These are phyloP conservation scores for Pleurotus pulmonarius DNA, from an alignment of 768 basidiomycete genomes.

Conservation along the genomic window DNA sequence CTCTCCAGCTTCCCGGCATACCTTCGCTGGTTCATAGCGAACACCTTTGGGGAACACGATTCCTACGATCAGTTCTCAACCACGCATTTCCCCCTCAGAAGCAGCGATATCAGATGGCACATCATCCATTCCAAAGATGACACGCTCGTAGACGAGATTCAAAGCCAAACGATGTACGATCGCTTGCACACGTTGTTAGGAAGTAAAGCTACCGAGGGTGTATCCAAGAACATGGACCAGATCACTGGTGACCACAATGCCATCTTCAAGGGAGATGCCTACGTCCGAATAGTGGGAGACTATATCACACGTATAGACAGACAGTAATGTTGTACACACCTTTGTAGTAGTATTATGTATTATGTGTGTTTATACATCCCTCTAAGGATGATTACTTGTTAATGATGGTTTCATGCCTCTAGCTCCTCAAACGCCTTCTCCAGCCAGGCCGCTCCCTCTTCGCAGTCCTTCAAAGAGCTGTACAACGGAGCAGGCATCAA, in stretches of 20 bases:
- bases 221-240: slow-evolving; percentile 31
- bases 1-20: slow-evolving; percentile 66
- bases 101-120: slow-evolving; percentile 51
- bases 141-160: slow-evolving; percentile 56
- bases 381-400: neutral
- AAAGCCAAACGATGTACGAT: slow-evolving; percentile 57
- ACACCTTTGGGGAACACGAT: slow-evolving; percentile 50
- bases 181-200: slow-evolving; percentile 43
- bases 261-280: slow-evolving; percentile 39
- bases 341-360: no score
- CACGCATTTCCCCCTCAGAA: slow-evolving; percentile 34
- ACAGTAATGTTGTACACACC: no score
- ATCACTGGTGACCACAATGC: slow-evolving; percentile 53
- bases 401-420: no score
- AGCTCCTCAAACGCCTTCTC: slow-evolving; percentile 50
- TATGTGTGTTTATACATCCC: neutral
- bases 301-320: slow-evolving; percentile 16
- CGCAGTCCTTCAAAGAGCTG: slow-evolving; percentile 76
- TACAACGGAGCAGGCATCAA: slow-evolving; percentile 86
- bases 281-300: slow-evolving; percentile 44
- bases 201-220: slow-evolving; percentile 10
- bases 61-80: slow-evolving; percentile 50
- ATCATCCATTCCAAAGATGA: slow-evolving; percentile 75
- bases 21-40: slow-evolving; percentile 62
- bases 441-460: slow-evolving; percentile 60